Percentiles rank a stretch among this genome's conserved stretches.
phyloP scores from a whole-genome alignment of 495 filamentous ascomycete genomes.

The Xylaria bambusicola region DNA sequence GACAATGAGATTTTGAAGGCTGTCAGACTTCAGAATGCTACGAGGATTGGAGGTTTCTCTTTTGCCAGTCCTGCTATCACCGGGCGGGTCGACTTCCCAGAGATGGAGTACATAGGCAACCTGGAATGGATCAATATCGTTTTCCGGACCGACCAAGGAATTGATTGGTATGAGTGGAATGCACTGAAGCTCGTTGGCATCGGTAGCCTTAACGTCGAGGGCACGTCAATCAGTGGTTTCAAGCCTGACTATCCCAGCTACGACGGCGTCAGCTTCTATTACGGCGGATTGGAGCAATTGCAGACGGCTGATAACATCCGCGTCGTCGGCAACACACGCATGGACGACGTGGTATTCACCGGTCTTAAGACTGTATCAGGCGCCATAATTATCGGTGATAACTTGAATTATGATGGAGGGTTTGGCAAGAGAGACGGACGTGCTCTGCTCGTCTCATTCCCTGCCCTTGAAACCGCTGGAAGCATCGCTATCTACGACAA shows the following conservation, averaged over 20 bases:
- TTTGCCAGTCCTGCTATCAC: slow-evolving; percentile 1
- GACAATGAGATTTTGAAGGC: slow-evolving; percentile 1
- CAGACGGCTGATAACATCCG: slow-evolving; percentile 6
- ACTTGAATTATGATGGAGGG: neutral
- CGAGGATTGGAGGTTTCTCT: slow-evolving; percentile 6
- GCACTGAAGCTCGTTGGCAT: neutral
- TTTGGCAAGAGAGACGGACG: neutral
- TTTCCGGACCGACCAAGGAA: no score
- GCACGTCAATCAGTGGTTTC: slow-evolving; percentile 10
- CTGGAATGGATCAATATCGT: slow-evolving; percentile 11
- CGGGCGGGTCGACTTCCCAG: neutral
- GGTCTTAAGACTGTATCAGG: slow-evolving; percentile 3
- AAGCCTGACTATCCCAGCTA: neutral
- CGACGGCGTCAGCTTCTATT: slow-evolving; percentile 8
- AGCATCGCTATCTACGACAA: slow-evolving; percentile 6
- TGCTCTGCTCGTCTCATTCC: neutral
- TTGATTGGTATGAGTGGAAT: neutral
- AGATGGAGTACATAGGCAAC: neutral
- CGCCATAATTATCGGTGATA: neutral
- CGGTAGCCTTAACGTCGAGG: slow-evolving; percentile 3
- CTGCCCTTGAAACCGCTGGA: slow-evolving; percentile 3
- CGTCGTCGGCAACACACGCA: neutral
- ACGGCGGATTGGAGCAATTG: neutral
- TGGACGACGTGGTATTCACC: slow-evolving; percentile 4
- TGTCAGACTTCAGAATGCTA: neutral